Percentiles rank a stretch among this genome's conserved stretches.
These are phyloP conservation scores for Candida alai DNA, from an alignment of 805 yeast species.

Conservation along the genomic window DNA sequence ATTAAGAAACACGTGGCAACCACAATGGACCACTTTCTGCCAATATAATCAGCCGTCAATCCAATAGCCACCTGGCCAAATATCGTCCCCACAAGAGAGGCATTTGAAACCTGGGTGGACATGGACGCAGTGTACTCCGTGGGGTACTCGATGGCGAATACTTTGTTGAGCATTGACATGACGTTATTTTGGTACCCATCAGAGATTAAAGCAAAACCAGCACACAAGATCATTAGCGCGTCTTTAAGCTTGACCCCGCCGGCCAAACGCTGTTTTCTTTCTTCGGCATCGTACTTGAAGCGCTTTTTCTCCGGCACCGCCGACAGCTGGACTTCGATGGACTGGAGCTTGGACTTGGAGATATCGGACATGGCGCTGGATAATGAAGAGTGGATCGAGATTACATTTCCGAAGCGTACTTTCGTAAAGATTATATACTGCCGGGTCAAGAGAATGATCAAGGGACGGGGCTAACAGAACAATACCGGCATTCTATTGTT, in stretches of 20 bases:
- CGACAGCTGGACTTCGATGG: too few relatives aligned
- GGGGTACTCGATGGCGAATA: conserved; percentile 49
- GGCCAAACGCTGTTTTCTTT: conserved; percentile 25
- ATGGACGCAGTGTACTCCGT: conserved; percentile 40
- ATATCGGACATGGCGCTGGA: conserved; percentile 3
- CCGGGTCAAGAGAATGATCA: too few relatives aligned
- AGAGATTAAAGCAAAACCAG: conserved; percentile 72
- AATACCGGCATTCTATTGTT: too few relatives aligned
- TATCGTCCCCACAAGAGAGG: conserved; percentile 66
- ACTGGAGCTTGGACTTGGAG: too few relatives aligned
- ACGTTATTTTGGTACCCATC: conserved; percentile 77
- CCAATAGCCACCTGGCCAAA: conserved; percentile 70
- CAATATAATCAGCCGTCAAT: conserved; percentile 58
- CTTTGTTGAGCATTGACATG: conserved; percentile 65
- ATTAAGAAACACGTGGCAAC: conserved; percentile 59
- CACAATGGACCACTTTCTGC: conserved; percentile 69
- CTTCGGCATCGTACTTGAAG: conserved; percentile 30
- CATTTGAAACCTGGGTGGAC: conserved; percentile 65
- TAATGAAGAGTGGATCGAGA: too few relatives aligned
- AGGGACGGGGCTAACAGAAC: too few relatives aligned
- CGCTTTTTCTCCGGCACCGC: conserved; percentile 12
- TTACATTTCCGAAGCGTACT: too few relatives aligned
- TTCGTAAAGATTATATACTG: too few relatives aligned
- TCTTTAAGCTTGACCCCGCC: conserved; percentile 25
- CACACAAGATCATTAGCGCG: conserved; percentile 49